These are phyloP conservation scores for Gynostemma pentaphyllum DNA, from an alignment of 306 rosid species.

Conservation along the genomic window DNA sequence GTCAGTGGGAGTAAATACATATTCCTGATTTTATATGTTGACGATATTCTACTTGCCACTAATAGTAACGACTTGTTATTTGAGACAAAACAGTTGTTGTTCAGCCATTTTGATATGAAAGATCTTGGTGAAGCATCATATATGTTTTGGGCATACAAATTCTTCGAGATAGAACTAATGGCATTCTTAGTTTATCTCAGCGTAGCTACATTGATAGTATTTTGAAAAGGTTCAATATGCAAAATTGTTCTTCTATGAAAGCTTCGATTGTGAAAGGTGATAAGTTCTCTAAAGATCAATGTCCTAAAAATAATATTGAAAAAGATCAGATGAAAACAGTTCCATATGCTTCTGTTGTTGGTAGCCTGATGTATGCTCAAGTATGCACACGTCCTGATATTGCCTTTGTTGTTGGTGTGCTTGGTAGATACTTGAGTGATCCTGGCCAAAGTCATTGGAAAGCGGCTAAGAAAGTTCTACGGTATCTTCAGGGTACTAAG, in stretches of 20 bases:
- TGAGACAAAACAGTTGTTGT: neutral
- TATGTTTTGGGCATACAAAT: neutral
- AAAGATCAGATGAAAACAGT: neutral
- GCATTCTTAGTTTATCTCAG: no score
- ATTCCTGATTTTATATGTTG: no score
- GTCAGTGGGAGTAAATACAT: no score
- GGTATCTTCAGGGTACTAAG: no score
- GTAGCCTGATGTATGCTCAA: no score
- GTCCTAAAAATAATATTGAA: no score
- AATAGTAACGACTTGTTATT: neutral
- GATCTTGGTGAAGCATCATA: no score
- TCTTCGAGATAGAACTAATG: no score
- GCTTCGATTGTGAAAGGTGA: neutral
- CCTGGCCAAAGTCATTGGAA: no score
- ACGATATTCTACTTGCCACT: no score
- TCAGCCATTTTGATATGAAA: neutral
- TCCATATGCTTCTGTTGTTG: neutral
- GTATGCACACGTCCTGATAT: neutral
- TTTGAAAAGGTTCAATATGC: neutral
- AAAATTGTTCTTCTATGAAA: neutral
- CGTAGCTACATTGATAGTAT: neutral
- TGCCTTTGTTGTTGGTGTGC: neutral
- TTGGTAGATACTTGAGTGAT: no score
- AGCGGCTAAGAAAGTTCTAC: neutral
- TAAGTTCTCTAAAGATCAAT: no score